Evolutionary conservation across 2,329 filamentous ascomycete species (phyloP).

Genomic region (Dichotomopilus funicola): DNA sequence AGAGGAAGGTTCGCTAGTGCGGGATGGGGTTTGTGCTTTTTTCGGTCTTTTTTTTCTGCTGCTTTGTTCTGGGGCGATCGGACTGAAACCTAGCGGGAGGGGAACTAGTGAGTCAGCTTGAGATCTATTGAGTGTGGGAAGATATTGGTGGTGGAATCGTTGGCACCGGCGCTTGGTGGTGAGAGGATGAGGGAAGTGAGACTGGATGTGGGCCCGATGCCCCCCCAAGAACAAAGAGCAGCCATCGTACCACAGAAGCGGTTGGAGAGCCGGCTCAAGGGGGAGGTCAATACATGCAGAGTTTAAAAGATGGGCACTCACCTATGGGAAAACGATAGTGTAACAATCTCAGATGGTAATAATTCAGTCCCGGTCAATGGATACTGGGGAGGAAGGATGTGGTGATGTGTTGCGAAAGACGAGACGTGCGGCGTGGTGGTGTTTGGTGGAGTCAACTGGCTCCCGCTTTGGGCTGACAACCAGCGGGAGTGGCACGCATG

Average conservation of each 20-base stretch:
- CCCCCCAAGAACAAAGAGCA: slow-evolving; percentile 1
- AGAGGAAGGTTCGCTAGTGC: slow-evolving; percentile 15
- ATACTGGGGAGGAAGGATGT: slow-evolving; percentile 27
- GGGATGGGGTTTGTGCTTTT: slow-evolving; percentile 14
- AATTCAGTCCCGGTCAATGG: slow-evolving; percentile 23
- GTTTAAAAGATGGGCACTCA: background rate
- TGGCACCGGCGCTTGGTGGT: background rate
- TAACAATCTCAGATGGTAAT: slow-evolving; percentile 19
- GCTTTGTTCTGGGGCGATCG: background rate
- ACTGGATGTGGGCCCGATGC: background rate
- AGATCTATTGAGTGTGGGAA: background rate
- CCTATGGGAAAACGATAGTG: slow-evolving; percentile 17
- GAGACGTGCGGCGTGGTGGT: slow-evolving; percentile 9
- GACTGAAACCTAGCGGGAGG: slow-evolving; percentile 10
- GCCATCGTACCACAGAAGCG: background rate
- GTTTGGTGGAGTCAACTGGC: slow-evolving; percentile 10
- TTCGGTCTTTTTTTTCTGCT: slow-evolving; percentile 10
- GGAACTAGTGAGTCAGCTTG: slow-evolving; percentile 9
- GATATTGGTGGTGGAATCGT: background rate
- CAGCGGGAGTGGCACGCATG: slow-evolving; percentile 22
- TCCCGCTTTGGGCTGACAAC: slow-evolving; percentile 12
- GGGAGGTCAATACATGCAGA: no score
- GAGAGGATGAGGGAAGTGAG: background rate
- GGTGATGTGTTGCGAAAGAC: slow-evolving; percentile 16
- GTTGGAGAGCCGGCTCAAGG: background rate